Evolutionary conservation across 257 asterid genomes (phyloP), one percentile per base, ranked within the genome.

Genomic region (Thymus quinquecostatus): DNA sequence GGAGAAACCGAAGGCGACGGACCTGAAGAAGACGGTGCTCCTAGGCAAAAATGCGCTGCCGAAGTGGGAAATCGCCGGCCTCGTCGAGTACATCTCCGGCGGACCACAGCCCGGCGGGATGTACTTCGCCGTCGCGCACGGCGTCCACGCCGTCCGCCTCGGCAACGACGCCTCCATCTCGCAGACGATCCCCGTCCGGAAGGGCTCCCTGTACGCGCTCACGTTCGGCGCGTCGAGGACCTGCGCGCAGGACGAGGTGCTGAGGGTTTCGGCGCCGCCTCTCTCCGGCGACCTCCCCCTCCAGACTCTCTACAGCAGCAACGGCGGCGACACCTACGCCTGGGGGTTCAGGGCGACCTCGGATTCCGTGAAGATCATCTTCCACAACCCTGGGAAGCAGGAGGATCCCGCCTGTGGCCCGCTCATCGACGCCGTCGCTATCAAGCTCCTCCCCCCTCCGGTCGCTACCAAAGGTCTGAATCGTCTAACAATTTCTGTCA

Each of bases 391-490:
- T 36, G 99, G 98, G 1, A 71, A 43, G 79, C 93, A 94, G 54
- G 99, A 94, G 47, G 96, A 94, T 78, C 96, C 98, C 13, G 84
- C 95, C 64, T 94, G 99, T 64, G 98, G 97, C 1, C 99, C 98
- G 3, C 85, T 91, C 28, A 34, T 94, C 79, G 97, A 94, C 66
- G 97, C 92, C 12, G 92, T 94, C 53, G 97, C 97, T 10, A 89
- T 94, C 64, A 91, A 91, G 68, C 80, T 85, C n/a, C 95, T 94
- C 32, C 63, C 57, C 69, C 86, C 80, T 14, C 94, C 92, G 1
- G 63, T 5, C 48, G 85, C 78, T 72, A 77, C 90, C 2, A 71
- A 61, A 88, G 90, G 98, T 92, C 8, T 0, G 6, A 38, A 54
- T 51, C 56, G 9, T 10, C 48, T 21, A 43, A 8, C 48, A 43